Conservation (phyloP, 371 early-diverging fungal species). For the Umbelopsis sp. region DNA sequence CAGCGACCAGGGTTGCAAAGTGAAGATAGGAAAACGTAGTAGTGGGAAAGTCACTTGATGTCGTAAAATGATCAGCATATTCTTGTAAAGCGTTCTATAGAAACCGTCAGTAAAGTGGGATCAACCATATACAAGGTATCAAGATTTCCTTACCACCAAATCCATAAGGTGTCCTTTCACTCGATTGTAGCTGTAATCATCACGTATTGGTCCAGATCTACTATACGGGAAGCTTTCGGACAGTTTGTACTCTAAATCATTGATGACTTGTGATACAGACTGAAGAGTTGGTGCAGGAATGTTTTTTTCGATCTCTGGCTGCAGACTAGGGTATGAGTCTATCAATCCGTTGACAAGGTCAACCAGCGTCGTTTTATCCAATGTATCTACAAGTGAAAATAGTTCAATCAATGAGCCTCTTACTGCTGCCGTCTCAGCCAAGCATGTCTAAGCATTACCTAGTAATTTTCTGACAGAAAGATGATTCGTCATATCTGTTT, state of each 20-base stretch:
- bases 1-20: conserved; percentile 65
- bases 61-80: conserved; percentile 82
- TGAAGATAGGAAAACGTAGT: conserved; percentile 75
- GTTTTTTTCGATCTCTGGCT: conserved; percentile 64
- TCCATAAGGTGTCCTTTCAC: conserved; percentile 71
- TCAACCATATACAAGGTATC: too few relatives aligned
- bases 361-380: conserved; percentile 73
- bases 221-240: conserved; percentile 77
- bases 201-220: conserved; percentile 25
- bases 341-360: conserved; percentile 71
- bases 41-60: conserved; percentile 66
- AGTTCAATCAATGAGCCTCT: background rate
- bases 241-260: conserved; percentile 66
- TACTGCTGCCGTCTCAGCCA: background rate
- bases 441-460: conserved; percentile 21
- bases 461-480: conserved; percentile 35
- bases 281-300: conserved; percentile 83
- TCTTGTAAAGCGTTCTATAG: conserved; percentile 68
- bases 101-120: background rate
- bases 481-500: conserved; percentile 24
- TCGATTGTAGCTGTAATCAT: conserved; percentile 81
- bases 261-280: conserved; percentile 67
- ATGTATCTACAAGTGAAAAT: conserved; percentile 40
- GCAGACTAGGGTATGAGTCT: conserved; percentile 72
- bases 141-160: conserved; percentile 40